Conservation (phyloP, 768 basidiomycete genomes). For the Suillus lakei region DNA sequence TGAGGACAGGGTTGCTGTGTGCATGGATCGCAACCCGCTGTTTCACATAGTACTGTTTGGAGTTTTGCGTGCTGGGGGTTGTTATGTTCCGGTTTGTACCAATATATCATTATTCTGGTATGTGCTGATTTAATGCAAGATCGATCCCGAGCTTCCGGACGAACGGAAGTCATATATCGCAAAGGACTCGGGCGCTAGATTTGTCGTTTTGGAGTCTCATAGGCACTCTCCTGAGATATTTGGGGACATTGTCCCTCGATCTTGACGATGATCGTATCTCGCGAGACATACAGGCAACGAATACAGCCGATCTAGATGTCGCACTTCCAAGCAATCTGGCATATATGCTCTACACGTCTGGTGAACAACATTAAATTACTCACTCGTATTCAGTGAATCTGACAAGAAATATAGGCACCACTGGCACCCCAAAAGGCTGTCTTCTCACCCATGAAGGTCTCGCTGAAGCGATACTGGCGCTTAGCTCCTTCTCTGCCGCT, state of each 20-base stretch:
- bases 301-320: constrained; percentile 29
- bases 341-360: constrained; percentile 56
- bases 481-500: constrained; percentile 28
- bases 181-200: constrained; percentile 44
- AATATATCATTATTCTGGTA: background rate
- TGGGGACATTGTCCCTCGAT: constrained; percentile 23
- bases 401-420: constrained; percentile 42
- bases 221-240: constrained; percentile 15
- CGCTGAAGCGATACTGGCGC: constrained; percentile 34
- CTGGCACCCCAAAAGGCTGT: constrained; percentile 57
- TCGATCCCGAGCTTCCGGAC: constrained; percentile 52
- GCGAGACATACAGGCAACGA: constrained; percentile 33
- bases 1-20: constrained; percentile 51
- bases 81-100: constrained; percentile 52
- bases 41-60: constrained; percentile 50
- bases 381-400: background rate
- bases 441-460: constrained; percentile 43
- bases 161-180: constrained; percentile 52
- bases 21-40: constrained; percentile 44
- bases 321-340: constrained; percentile 40
- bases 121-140: constrained; percentile 34
- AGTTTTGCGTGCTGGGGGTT: constrained; percentile 52
- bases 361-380: constrained; percentile 24
- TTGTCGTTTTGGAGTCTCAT: constrained; percentile 43
- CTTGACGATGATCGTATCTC: constrained; percentile 26